Conservation (phyloP, 305 asterid genomes). For the Petunia hybrid region DNA sequence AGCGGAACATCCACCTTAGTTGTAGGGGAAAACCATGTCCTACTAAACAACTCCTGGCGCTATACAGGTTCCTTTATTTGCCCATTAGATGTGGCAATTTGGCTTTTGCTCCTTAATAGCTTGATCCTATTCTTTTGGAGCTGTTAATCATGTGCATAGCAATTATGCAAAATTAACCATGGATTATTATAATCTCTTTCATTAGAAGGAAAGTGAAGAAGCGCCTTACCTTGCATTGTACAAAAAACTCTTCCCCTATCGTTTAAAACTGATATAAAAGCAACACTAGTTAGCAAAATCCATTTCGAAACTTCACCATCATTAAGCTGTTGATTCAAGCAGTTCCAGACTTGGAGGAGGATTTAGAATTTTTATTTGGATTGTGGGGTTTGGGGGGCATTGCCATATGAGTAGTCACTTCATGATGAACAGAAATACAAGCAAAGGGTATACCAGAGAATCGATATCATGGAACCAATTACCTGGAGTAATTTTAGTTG, state of each 20-base stretch:
- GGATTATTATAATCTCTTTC: background rate
- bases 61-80: background rate
- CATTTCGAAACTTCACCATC: background rate
- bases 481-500: background rate
- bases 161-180: background rate
- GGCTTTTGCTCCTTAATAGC: background rate
- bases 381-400: background rate
- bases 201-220: background rate
- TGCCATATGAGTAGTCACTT: background rate
- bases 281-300: background rate
- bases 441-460: background rate
- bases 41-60: background rate
- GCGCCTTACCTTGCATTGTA: background rate
- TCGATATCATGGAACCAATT: background rate
- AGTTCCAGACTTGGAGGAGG: background rate
- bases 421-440: background rate
- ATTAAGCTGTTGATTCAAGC: too few species aligned
- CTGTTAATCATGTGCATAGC: constrained; percentile 7
- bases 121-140: background rate
- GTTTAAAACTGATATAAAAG: background rate
- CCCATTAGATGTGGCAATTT: background rate
- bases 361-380: background rate
- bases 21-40: background rate
- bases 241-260: background rate
- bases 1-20: background rate